Conservation (phyloP, 108 stramenopile species). For the Pseudonitzschia multiseries region DNA sequence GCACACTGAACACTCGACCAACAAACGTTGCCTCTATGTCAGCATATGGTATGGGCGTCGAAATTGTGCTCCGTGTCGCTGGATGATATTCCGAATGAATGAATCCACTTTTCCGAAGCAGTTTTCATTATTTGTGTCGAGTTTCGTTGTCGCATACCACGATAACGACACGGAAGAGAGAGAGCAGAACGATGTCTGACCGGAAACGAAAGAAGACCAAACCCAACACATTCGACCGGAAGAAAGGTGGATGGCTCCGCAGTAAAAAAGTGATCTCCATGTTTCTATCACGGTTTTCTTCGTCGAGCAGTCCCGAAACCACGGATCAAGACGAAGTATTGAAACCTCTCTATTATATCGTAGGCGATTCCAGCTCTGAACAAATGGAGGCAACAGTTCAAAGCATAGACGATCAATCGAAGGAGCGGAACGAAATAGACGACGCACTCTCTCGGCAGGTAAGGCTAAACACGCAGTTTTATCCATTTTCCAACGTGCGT, state of each 20-base stretch:
- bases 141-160: not conserved
- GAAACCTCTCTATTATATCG: conserved; percentile 20
- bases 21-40: too few species aligned
- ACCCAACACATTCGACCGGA: not conserved
- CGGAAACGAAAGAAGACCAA: not conserved
- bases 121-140: not conserved
- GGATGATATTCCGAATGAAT: too few species aligned
- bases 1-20: too few species aligned
- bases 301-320: not conserved
- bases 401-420: conserved; percentile 10
- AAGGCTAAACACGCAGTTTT: not conserved
- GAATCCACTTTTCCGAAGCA: too few species aligned
- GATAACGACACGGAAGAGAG: not conserved
- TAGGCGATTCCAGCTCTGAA: conserved; percentile 1
- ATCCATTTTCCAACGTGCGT: not conserved
- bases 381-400: conserved; percentile 13
- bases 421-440: not conserved
- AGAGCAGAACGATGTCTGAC: not conserved
- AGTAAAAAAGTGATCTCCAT: not conserved
- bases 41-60: too few species aligned
- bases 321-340: conserved; percentile 3
- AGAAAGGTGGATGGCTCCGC: not conserved
- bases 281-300: not conserved
- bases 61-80: too few species aligned
- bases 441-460: not conserved